These are phyloP conservation scores for Nakaseomyces kungkrabaensis DNA, from an alignment of 1,139 yeast genomes.

Conservation along the genomic window DNA sequence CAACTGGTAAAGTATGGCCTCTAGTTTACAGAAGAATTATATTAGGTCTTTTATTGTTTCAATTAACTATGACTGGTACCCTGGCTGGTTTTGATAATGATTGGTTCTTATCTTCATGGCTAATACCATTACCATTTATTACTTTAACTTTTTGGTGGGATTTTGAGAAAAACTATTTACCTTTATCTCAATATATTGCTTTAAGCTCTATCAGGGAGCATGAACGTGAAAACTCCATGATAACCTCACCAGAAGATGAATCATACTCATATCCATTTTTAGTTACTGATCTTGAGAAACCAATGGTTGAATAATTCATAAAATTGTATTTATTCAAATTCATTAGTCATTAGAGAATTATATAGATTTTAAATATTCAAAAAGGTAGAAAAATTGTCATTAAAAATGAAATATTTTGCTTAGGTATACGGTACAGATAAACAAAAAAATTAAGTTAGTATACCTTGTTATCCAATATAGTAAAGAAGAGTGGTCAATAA, in stretches of 20 bases:
- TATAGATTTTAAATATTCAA: not conserved
- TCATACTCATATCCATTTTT: constrained; percentile 71
- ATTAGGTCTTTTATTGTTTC: constrained; percentile 64
- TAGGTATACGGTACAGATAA: not conserved
- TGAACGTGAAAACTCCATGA: constrained; percentile 23
- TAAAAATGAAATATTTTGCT: too few relatives aligned
- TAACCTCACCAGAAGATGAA: constrained; percentile 39
- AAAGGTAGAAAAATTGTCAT: not conserved
- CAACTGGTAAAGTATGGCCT: constrained; percentile 87
- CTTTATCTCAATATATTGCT: constrained; percentile 78
- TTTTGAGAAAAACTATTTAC: constrained; percentile 71
- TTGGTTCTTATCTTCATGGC: constrained; percentile 57
- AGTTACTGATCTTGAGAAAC: constrained; percentile 65
- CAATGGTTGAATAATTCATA: constrained; percentile 27
- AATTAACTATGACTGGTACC: constrained; percentile 86
- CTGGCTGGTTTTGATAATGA: constrained; percentile 70
- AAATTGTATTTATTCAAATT: not conserved
- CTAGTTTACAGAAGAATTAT: constrained; percentile 63
- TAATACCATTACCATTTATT: constrained; percentile 65
- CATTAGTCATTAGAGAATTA: not conserved
- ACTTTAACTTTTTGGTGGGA: constrained; percentile 66
- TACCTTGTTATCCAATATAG: not conserved
- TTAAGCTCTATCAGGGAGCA: constrained; percentile 48
- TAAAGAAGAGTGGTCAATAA: not conserved
- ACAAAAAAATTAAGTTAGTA: not conserved